Evolutionary conservation across 1,139 yeast genomes (phyloP).

Genomic region (Kazachstania sp.): DNA sequence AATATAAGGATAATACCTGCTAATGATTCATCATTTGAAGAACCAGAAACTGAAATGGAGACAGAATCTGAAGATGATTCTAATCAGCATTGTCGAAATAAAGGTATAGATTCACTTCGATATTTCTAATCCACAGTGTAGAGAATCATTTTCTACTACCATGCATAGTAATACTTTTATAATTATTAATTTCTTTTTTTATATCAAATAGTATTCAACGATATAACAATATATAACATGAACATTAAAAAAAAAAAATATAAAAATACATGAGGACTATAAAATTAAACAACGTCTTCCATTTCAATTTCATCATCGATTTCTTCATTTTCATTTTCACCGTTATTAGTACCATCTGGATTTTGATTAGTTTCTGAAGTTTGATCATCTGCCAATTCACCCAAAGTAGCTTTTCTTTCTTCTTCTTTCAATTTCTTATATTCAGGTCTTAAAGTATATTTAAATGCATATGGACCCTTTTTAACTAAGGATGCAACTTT

Average conservation of each 20-base stretch:
- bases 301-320: slow-evolving; percentile 36
- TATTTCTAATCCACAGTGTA: neutral
- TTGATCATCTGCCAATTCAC: slow-evolving; percentile 47
- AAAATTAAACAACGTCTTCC: slow-evolving; percentile 35
- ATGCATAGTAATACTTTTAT: neutral
- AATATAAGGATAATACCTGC: slow-evolving; percentile 24
- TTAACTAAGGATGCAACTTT: slow-evolving; percentile 83
- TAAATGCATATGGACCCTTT: slow-evolving; percentile 92
- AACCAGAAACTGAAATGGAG: neutral
- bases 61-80: slow-evolving; percentile 1
- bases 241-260: neutral
- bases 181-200: neutral
- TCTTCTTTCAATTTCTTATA: slow-evolving; percentile 74
- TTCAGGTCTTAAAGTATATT: slow-evolving; percentile 83
- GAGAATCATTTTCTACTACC: neutral
- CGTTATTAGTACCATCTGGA: slow-evolving; percentile 8
- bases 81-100: neutral
- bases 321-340: slow-evolving; percentile 26
- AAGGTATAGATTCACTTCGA: neutral
- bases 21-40: slow-evolving; percentile 3
- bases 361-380: slow-evolving; percentile 31
- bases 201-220: neutral
- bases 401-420: slow-evolving; percentile 60
- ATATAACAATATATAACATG: too few species aligned
- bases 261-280: neutral